These are phyloP conservation scores for Trypanosoma grayi DNA, from an alignment of 208 protist species.

Conservation along the genomic window DNA sequence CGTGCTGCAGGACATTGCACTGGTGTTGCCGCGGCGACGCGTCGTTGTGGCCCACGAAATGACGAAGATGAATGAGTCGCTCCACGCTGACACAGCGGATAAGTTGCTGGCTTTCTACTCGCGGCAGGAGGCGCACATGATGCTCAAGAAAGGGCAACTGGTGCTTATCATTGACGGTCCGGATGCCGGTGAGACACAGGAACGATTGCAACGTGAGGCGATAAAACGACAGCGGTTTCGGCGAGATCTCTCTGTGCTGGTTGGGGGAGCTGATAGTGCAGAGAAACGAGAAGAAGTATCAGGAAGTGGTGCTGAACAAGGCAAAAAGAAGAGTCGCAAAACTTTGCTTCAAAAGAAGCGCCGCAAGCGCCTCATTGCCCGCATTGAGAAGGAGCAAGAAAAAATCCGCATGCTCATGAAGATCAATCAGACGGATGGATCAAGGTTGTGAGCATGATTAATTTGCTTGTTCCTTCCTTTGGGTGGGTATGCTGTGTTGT, in stretches of 20 bases:
- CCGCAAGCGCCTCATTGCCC: constrained; percentile 40
- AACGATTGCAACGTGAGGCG: constrained; percentile 52
- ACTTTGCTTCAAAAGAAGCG: constrained; percentile 24
- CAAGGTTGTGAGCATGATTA: constrained; percentile 13
- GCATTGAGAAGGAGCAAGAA: constrained; percentile 81
- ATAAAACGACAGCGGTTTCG: constrained; percentile 58
- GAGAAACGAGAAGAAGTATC: background rate
- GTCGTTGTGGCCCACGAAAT: constrained; percentile 86
- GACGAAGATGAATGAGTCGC: constrained; percentile 89
- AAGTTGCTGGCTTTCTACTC: constrained; percentile 74
- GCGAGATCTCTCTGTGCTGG: constrained; percentile 36
- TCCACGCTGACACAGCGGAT: constrained; percentile 80
- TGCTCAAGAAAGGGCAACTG: constrained; percentile 80
- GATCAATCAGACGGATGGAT: constrained; percentile 49
- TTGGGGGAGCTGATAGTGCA: constrained; percentile 2
- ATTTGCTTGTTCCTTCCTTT: constrained; percentile 22
- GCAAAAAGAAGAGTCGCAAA: constrained; percentile 11
- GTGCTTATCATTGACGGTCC: constrained; percentile 80
- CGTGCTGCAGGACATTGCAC: constrained; percentile 82
- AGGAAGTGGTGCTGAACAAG: background rate
- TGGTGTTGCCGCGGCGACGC: constrained; percentile 61
- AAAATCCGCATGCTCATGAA: constrained; percentile 56
- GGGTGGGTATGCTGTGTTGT: constrained; percentile 2
- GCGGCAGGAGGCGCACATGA: constrained; percentile 55
- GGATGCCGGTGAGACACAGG: constrained; percentile 52